Conservation (phyloP, 2,329 filamentous ascomycete genomes). For the Plectosphaerella cucumerina region DNA sequence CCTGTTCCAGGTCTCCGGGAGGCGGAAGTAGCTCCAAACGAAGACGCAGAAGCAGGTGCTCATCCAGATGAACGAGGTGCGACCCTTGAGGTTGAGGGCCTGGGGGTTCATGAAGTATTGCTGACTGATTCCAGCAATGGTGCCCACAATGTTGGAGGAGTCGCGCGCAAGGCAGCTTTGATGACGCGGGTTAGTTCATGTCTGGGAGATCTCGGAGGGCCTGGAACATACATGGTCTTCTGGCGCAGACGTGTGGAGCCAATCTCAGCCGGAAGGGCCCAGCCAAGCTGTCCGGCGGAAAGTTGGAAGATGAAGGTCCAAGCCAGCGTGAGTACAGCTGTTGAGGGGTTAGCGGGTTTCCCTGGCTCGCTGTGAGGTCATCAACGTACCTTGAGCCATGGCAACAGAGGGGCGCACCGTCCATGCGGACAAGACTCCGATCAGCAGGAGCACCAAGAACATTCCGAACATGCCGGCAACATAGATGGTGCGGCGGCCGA, state of each 20-base stretch:
- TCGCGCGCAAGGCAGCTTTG: constrained; percentile 24
- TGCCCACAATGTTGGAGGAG: constrained; percentile 9
- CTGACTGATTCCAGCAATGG: constrained; percentile 20
- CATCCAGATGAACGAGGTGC: constrained; percentile 25
- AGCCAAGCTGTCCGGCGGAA: constrained; percentile 29
- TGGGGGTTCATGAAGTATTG: constrained; percentile 33
- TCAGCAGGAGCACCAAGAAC: constrained; percentile 31
- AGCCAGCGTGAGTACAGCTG: constrained; percentile 19
- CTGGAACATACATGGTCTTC: constrained; percentile 25
- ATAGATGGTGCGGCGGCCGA: constrained; percentile 38
- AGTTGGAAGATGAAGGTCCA: constrained; percentile 29
- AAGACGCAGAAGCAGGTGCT: constrained; percentile 11
- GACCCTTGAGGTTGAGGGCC: constrained; percentile 31
- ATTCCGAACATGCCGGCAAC: constrained; percentile 33
- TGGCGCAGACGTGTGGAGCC: constrained; percentile 22
- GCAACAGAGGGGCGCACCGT: constrained; percentile 15
- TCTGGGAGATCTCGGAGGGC: no score
- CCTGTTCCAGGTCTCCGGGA: constrained; percentile 19
- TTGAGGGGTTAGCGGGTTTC: no score
- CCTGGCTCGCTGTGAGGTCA: no score
- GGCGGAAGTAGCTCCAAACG: constrained; percentile 10
- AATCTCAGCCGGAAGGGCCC: constrained; percentile 20
- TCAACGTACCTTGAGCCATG: constrained; percentile 23
- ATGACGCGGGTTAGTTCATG: no score
- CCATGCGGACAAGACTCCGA: constrained; percentile 34